These are phyloP conservation scores for Lachancea nothofagi DNA, from an alignment of 805 yeast genomes.

Conservation along the genomic window DNA sequence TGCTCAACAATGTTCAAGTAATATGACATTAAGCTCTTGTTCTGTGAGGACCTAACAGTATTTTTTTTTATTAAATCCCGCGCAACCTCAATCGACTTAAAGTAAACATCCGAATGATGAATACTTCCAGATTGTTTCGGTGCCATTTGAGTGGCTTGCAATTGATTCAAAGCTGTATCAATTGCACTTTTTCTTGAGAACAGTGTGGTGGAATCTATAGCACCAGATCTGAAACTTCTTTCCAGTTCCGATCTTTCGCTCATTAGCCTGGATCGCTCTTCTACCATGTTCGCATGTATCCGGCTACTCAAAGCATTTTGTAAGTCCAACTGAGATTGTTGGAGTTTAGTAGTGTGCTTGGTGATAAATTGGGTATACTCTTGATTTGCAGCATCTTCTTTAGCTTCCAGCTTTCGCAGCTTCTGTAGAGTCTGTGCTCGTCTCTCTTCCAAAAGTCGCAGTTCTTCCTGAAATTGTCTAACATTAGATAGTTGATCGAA, in stretches of 20 bases:
- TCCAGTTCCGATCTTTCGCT: constrained; percentile 17
- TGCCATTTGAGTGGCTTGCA: constrained; percentile 8
- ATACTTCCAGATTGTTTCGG: not conserved
- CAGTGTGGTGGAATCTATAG: constrained; percentile 7
- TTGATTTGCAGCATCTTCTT: constrained; percentile 8
- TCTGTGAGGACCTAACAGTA: constrained; percentile 17
- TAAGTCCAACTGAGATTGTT: constrained; percentile 17
- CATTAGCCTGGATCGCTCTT: constrained; percentile 18
- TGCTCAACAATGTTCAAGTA: constrained; percentile 18
- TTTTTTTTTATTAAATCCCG: constrained; percentile 19
- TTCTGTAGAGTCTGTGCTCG: constrained; percentile 20
- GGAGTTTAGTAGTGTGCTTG: constrained; percentile 16
- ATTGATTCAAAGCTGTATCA: constrained; percentile 14
- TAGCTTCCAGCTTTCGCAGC: constrained; percentile 15
- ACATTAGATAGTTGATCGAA: not conserved
- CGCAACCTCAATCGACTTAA: constrained; percentile 27
- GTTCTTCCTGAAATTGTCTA: not conserved
- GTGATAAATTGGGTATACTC: constrained; percentile 13
- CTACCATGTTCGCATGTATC: constrained; percentile 11
- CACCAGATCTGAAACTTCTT: constrained; percentile 6
- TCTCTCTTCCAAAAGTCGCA: constrained; percentile 9
- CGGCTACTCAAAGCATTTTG: constrained; percentile 18
- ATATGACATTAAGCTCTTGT: constrained; percentile 18
- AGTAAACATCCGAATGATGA: constrained; percentile 16
- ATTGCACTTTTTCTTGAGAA: constrained; percentile 10